Conservation (phyloP, 2,329 filamentous ascomycete genomes). For the Whalleya microplaca region DNA sequence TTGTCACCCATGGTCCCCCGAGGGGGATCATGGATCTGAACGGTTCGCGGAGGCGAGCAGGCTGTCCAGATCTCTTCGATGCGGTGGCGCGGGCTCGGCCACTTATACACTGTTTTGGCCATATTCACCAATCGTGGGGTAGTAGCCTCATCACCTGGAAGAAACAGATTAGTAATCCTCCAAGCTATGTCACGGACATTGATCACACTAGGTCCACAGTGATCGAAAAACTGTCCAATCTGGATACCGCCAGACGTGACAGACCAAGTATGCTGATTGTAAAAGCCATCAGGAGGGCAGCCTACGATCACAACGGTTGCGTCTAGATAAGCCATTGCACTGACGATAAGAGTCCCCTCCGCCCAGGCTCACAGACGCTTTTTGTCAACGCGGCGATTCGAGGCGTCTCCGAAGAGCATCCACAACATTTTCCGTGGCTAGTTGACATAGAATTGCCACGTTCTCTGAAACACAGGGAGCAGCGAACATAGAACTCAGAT, state of each 20-base stretch:
- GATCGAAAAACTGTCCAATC: constrained; percentile 40
- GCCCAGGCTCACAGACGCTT: constrained; percentile 53
- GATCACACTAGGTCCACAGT: constrained; percentile 44
- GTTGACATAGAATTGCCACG: constrained; percentile 50
- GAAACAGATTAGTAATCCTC: constrained; percentile 24
- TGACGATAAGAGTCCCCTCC: constrained; percentile 36
- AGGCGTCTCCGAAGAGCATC: constrained; percentile 40
- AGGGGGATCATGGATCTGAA: constrained; percentile 53
- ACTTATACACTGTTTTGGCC: constrained; percentile 58
- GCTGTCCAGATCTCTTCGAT: constrained; percentile 50
- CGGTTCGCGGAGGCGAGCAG: constrained; percentile 37
- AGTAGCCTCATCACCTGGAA: constrained; percentile 57
- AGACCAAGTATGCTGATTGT: constrained; percentile 6
- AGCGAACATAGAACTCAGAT: too few relatives aligned
- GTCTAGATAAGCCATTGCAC: constrained; percentile 46
- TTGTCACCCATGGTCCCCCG: constrained; percentile 60
- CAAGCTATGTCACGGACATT: constrained; percentile 47
- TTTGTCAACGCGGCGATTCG: constrained; percentile 58
- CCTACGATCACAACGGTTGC: constrained; percentile 32
- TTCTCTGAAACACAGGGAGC: too few relatives aligned
- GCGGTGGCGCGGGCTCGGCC: constrained; percentile 50
- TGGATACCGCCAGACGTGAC: constrained; percentile 29
- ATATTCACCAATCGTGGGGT: constrained; percentile 66
- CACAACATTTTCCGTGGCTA: constrained; percentile 56
- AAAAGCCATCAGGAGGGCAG: constrained; percentile 22